These are phyloP conservation scores for Scytalidium lignicola DNA, from an alignment of 2,329 filamentous ascomycete species.

Conservation along the genomic window DNA sequence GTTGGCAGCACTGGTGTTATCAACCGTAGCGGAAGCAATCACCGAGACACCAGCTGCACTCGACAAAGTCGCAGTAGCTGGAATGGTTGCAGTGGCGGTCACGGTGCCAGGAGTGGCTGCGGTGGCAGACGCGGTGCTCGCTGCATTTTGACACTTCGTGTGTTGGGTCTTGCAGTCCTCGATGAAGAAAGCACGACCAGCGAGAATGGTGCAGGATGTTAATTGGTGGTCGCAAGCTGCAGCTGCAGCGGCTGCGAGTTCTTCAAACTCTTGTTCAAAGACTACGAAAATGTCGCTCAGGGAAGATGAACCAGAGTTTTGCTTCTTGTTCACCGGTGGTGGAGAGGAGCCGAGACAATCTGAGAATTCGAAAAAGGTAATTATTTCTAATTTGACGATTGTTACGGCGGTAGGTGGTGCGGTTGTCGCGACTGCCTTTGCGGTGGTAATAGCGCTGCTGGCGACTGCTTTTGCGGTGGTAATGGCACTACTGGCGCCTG, in stretches of 20 bases:
- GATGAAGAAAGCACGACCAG: slow-evolving; percentile 13
- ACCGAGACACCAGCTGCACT: neutral
- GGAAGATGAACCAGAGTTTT: slow-evolving; percentile 3
- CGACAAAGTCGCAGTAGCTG: neutral
- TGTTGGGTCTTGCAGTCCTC: slow-evolving; percentile 15
- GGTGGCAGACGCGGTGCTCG: slow-evolving; percentile 8
- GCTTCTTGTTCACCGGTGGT: slow-evolving; percentile 14
- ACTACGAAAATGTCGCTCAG: slow-evolving; percentile 9
- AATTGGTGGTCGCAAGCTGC: slow-evolving; percentile 19
- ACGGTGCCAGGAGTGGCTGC: neutral
- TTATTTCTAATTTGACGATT: neutral
- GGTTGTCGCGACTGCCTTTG: neutral
- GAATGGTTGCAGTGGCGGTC: neutral
- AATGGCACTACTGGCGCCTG: neutral
- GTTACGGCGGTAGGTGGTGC: neutral
- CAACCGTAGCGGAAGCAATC: neutral
- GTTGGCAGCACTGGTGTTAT: neutral
- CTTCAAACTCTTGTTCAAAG: slow-evolving; percentile 16
- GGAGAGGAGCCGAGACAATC: slow-evolving; percentile 16
- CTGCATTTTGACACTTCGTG: slow-evolving; percentile 12
- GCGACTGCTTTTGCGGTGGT: neutral
- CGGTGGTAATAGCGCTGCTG: too few species aligned
- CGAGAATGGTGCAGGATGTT: slow-evolving; percentile 14
- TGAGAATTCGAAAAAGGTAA: slow-evolving; percentile 19
- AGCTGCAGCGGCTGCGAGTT: slow-evolving; percentile 12